Evolutionary conservation across 495 filamentous ascomycete species (phyloP).

Genomic region (Penicillium daleae): DNA sequence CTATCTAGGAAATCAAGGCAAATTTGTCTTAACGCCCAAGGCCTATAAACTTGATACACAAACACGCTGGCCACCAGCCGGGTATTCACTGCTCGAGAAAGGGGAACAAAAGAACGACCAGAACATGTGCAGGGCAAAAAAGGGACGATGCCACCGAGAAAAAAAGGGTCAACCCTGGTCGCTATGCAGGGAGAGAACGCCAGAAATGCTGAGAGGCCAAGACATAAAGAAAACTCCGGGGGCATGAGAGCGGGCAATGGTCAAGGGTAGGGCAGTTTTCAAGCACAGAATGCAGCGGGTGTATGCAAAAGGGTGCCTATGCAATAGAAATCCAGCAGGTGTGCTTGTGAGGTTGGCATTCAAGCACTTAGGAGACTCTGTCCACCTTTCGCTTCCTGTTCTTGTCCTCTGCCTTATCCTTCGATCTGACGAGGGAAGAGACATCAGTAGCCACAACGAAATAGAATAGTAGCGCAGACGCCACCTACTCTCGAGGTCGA

Average conservation of each 20-base stretch:
- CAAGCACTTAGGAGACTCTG: background rate
- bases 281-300: background rate
- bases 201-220: background rate
- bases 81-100: background rate
- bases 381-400: slow-evolving; percentile 4
- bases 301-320: background rate
- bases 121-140: background rate
- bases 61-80: background rate
- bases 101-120: background rate
- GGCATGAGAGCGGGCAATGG: background rate
- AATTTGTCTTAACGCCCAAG: slow-evolving; percentile 1
- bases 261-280: background rate
- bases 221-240: background rate
- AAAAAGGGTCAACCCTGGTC: background rate
- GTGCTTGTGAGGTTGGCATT: background rate
- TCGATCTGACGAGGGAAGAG: background rate
- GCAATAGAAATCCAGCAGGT: background rate
- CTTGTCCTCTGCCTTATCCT: background rate
- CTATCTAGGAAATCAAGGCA: slow-evolving; percentile 15
- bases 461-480: background rate
- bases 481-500: background rate
- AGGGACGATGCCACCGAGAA: background rate
- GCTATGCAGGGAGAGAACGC: slow-evolving; percentile 3
- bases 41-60: background rate
- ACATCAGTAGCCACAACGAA: background rate